Evolutionary conservation across 2,329 filamentous ascomycete genomes (phyloP).

Genomic region (Verticillium nubilum): DNA sequence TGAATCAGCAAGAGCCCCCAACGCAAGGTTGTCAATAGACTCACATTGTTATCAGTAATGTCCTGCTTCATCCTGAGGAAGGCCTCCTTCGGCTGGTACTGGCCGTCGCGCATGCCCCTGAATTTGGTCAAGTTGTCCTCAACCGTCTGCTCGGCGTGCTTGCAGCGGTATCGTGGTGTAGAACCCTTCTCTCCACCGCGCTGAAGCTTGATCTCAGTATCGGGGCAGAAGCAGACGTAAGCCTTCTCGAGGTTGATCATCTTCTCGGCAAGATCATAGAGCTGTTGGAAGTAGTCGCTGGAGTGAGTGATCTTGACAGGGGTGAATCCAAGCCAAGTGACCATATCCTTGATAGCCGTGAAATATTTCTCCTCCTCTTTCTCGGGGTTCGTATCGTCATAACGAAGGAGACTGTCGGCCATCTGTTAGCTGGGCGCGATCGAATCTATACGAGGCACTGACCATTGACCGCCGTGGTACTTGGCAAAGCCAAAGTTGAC

Average conservation of each 20-base stretch:
- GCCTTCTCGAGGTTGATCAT: constrained; percentile 65
- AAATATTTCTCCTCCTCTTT: constrained; percentile 90
- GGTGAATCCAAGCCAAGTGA: constrained; percentile 69
- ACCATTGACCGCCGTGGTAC: constrained; percentile 61
- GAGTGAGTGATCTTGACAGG: constrained; percentile 68
- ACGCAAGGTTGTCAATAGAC: background rate
- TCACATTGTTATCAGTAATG: constrained; percentile 65
- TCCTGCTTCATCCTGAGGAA: constrained; percentile 92
- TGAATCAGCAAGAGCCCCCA: background rate
- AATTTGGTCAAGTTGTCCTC: constrained; percentile 80
- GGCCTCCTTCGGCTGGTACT: constrained; percentile 79
- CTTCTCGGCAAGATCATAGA: constrained; percentile 86
- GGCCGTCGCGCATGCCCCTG: constrained; percentile 83
- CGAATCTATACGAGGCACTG: background rate
- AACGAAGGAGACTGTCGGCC: constrained; percentile 60
- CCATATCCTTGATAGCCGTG: constrained; percentile 79
- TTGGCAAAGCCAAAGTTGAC: constrained; percentile 95
- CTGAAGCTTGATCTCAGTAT: constrained; percentile 80
- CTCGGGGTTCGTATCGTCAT: constrained; percentile 93
- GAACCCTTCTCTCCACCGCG: constrained; percentile 70
- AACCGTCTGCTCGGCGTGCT: constrained; percentile 67
- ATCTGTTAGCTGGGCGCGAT: background rate
- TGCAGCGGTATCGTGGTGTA: constrained; percentile 70
- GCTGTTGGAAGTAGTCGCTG: constrained; percentile 80
- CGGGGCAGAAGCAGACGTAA: constrained; percentile 83